Percentiles rank a stretch among this genome's conserved stretches.
phyloP scores from a whole-genome alignment of 768 basidiomycete genomes.

The Piloderma croceum region DNA sequence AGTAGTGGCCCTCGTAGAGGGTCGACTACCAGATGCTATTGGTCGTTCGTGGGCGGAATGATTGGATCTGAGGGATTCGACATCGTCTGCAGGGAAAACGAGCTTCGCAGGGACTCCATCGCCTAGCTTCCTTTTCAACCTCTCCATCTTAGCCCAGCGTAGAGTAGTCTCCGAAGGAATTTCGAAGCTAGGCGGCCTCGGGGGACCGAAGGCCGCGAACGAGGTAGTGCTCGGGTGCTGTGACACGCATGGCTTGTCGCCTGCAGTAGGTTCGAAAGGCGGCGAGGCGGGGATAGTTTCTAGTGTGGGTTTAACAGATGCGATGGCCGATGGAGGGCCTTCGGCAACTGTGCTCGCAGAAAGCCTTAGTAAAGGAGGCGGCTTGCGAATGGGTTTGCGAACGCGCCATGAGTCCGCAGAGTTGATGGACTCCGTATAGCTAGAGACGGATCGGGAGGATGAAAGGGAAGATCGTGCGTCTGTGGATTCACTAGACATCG shows the following conservation, averaged over 20 bases:
- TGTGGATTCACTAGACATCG: slow-evolving; percentile 10
- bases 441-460: slow-evolving; percentile 6
- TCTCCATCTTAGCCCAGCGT: slow-evolving; percentile 58
- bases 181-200: slow-evolving; percentile 32
- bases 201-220: slow-evolving; percentile 20
- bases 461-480: slow-evolving; percentile 13
- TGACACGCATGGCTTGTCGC: slow-evolving; percentile 8
- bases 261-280: slow-evolving; percentile 5
- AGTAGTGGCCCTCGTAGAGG: no score
- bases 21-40: no score
- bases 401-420: slow-evolving; percentile 13
- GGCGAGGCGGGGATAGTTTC: slow-evolving; percentile 14
- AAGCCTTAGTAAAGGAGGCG: neutral
- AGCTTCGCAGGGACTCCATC: slow-evolving; percentile 56
- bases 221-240: slow-evolving; percentile 15
- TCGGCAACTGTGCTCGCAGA: neutral
- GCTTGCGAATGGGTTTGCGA: neutral
- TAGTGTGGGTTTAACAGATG: slow-evolving; percentile 6
- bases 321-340: slow-evolving; percentile 11
- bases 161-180: slow-evolving; percentile 36
- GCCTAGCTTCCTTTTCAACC: slow-evolving; percentile 56
- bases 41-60: no score
- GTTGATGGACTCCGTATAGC: slow-evolving; percentile 4
- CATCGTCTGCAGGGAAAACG: slow-evolving; percentile 58
- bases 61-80: no score